Percentiles rank a stretch among this genome's conserved stretches.
Evolutionary conservation across 2,329 filamentous ascomycete species (phyloP).

Genomic region (Xylaria sp.): DNA sequence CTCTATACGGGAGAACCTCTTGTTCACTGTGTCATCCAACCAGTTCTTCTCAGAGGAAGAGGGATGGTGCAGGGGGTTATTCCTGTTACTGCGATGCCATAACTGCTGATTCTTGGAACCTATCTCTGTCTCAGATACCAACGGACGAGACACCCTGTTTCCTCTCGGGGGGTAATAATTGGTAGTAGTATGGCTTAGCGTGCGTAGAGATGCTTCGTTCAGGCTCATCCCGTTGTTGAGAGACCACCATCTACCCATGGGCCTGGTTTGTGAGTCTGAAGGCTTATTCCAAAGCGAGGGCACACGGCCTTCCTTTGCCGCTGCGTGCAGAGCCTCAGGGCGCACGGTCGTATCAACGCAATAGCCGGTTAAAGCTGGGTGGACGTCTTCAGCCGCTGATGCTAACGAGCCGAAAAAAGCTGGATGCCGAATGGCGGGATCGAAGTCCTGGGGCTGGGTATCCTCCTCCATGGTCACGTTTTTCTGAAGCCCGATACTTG

Average conservation of each 20-base stretch:
- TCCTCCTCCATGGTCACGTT: constrained; percentile 30
- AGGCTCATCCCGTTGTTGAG: neutral
- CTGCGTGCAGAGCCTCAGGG: constrained; percentile 30
- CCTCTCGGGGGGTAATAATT: neutral
- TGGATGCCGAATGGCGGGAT: constrained; percentile 17
- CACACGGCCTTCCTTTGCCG: neutral
- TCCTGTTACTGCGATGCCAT: constrained; percentile 31
- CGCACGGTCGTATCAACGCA: constrained; percentile 26
- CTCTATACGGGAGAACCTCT: constrained; percentile 36
- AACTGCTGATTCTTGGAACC: constrained; percentile 31
- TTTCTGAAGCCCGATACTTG: constrained; percentile 34
- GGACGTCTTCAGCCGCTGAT: constrained; percentile 12
- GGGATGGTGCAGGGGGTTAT: constrained; percentile 1
- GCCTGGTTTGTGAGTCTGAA: neutral
- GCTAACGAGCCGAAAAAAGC: constrained; percentile 31
- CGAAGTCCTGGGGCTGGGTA: constrained; percentile 26
- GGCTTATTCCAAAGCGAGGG: constrained; percentile 23
- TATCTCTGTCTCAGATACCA: neutral
- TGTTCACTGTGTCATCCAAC: constrained; percentile 36
- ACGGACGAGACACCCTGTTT: neutral
- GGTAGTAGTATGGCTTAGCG: neutral
- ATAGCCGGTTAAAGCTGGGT: constrained; percentile 25
- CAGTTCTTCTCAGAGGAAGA: constrained; percentile 32
- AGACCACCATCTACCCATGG: constrained; percentile 16
- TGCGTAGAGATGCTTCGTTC: neutral